Percentiles rank a stretch among this genome's conserved stretches.
phyloP scores from a whole-genome alignment of 352 stramenopile genomes.

The Phytopythium mirpurense region DNA sequence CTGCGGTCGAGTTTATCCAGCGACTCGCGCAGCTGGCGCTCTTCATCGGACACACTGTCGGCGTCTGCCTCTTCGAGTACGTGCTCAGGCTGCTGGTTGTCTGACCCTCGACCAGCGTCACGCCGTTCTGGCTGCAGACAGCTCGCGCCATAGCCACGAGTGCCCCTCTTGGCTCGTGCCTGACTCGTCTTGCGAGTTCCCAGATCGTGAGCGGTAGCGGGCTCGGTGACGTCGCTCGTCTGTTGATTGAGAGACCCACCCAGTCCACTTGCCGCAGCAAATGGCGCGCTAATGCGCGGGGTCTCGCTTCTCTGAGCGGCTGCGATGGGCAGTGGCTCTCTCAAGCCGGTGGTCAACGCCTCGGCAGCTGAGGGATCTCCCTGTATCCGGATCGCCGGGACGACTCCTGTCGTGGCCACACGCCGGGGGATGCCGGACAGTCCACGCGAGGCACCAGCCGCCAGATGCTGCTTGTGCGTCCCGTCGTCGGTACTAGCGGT shows the following conservation, averaged over 20 bases:
- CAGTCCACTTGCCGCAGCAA: no score
- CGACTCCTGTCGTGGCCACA: neutral
- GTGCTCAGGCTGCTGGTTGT: constrained; percentile 5
- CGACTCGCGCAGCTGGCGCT: constrained; percentile 41
- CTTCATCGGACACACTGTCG: constrained; percentile 30
- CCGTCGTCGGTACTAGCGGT: neutral
- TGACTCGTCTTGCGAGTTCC: neutral
- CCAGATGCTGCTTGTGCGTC: no score
- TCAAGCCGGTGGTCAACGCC: neutral
- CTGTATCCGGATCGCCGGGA: neutral
- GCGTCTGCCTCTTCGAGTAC: constrained; percentile 20
- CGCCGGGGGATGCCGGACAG: neutral
- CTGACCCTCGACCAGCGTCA: neutral
- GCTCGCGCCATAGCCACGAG: neutral
- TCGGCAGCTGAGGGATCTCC: neutral
- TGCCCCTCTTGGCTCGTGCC: neutral
- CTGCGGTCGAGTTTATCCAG: constrained; percentile 45
- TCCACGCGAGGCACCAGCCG: neutral
- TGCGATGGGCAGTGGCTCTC: neutral
- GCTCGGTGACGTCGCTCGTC: neutral
- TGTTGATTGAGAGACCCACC: neutral
- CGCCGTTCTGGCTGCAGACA: neutral
- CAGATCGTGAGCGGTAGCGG: neutral
- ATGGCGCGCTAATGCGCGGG: no score
- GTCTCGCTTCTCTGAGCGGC: neutral